A percentile compares a stretch with the other conserved stretches of the same genome.
Conservation (phyloP, 768 basidiomycete species). For the Kwoniella europaea region DNA sequence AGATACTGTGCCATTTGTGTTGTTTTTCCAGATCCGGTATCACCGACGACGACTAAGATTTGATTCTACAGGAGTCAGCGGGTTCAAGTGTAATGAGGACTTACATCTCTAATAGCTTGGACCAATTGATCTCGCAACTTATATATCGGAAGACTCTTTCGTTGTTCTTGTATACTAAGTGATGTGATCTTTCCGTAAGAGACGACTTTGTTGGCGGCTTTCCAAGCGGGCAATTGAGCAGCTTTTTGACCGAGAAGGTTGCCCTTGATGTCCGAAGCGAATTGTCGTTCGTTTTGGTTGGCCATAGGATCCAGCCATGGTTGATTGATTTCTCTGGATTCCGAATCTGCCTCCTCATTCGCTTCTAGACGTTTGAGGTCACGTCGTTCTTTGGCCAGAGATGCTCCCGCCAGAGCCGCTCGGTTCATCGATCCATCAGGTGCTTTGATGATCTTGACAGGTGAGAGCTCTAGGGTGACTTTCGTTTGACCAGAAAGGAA, state of each 20-base stretch:
- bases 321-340: constrained; percentile 90
- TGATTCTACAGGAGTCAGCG: constrained; percentile 69
- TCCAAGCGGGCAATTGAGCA: constrained; percentile 85
- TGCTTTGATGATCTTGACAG: constrained; percentile 97
- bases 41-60: constrained; percentile 96
- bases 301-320: constrained; percentile 99
- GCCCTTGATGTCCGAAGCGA: constrained; percentile 85
- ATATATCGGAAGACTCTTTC: constrained; percentile 88
- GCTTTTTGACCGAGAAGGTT: constrained; percentile 71
- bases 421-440: constrained; percentile 96
- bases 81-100: constrained; percentile 49
- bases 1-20: constrained; percentile 99
- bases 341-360: constrained; percentile 91
- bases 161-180: constrained; percentile 90
- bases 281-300: constrained; percentile 78
- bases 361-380: constrained; percentile 92
- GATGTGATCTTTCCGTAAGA: constrained; percentile 92
- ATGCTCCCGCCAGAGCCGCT: constrained; percentile 90
- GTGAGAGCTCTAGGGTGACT: constrained; percentile 89
- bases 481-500: constrained; percentile 97
- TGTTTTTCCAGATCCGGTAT: constrained; percentile 98
- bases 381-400: constrained; percentile 90
- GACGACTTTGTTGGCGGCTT: constrained; percentile 86
- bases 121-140: constrained; percentile 89
- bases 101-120: constrained; percentile 84